phyloP scores from a whole-genome alignment of 2,329 filamentous ascomycete species.

The Pseudogymnoascus sp. region DNA sequence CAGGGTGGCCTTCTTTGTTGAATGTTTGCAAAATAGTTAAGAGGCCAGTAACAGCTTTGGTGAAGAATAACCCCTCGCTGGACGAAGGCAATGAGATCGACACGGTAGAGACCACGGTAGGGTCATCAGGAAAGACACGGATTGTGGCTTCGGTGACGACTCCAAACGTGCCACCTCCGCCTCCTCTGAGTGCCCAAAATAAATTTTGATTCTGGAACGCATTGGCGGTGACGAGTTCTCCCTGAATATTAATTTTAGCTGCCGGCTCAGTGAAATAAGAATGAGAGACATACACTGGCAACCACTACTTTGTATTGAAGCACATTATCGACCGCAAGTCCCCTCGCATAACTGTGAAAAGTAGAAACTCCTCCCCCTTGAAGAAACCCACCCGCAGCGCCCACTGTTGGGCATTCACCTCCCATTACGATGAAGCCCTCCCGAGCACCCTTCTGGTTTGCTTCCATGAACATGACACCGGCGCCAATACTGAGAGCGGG shows the following conservation, averaged over 20 bases:
- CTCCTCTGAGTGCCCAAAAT: slow-evolving; percentile 43
- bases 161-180: slow-evolving; percentile 37
- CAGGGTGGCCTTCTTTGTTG: background rate
- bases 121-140: background rate
- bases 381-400: slow-evolving; percentile 12
- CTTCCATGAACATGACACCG: slow-evolving; percentile 6
- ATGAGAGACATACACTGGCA: background rate
- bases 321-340: slow-evolving; percentile 5
- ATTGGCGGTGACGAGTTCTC: slow-evolving; percentile 24
- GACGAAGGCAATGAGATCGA: background rate
- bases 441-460: slow-evolving; percentile 10
- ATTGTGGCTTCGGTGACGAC: slow-evolving; percentile 27
- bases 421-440: slow-evolving; percentile 11
- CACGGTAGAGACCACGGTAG: background rate
- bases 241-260: background rate
- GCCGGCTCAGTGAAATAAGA: background rate
- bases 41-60: background rate
- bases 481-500: slow-evolving; percentile 11
- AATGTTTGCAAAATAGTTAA: background rate
- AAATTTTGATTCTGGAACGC: slow-evolving; percentile 36
- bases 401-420: slow-evolving; percentile 11
- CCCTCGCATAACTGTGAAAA: slow-evolving; percentile 11
- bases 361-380: slow-evolving; percentile 10
- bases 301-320: background rate
- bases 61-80: background rate